These are phyloP conservation scores for Zopfia rhizophila DNA, from an alignment of 2,329 filamentous ascomycete genomes.

Conservation along the genomic window DNA sequence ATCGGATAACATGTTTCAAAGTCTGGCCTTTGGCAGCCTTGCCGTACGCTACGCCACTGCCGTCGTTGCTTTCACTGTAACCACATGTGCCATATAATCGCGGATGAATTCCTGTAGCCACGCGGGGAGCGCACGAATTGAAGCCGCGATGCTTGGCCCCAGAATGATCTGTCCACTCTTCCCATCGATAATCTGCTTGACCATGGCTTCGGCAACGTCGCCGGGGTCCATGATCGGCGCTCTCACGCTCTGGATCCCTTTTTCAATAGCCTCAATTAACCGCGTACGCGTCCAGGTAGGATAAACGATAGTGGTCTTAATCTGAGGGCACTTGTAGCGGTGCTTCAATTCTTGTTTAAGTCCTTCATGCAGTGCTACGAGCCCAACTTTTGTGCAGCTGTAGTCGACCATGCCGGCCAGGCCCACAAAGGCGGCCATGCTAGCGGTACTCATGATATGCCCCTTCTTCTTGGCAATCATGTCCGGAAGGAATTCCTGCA, in stretches of 20 bases:
- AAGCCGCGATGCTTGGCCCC: slow-evolving; percentile 37
- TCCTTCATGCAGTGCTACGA: slow-evolving; percentile 47
- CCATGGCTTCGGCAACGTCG: slow-evolving; percentile 55
- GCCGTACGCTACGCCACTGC: slow-evolving; percentile 21
- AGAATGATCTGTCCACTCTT: slow-evolving; percentile 56
- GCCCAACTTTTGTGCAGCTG: slow-evolving; percentile 45
- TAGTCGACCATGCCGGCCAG: slow-evolving; percentile 48
- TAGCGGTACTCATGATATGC: slow-evolving; percentile 49
- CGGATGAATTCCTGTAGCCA: slow-evolving; percentile 49
- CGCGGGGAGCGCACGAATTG: slow-evolving; percentile 40
- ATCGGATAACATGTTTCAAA: slow-evolving; percentile 16
- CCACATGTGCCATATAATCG: slow-evolving; percentile 40
- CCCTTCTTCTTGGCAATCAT: slow-evolving; percentile 51
- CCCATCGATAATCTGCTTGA: slow-evolving; percentile 55
- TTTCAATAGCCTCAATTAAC: slow-evolving; percentile 46
- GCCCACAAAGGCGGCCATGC: slow-evolving; percentile 46
- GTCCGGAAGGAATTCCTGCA: slow-evolving; percentile 50
- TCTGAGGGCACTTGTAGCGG: slow-evolving; percentile 54
- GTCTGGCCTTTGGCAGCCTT: slow-evolving; percentile 9
- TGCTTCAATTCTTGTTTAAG: slow-evolving; percentile 54
- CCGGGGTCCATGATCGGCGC: slow-evolving; percentile 51
- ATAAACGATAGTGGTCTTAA: slow-evolving; percentile 56
- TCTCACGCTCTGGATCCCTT: slow-evolving; percentile 43
- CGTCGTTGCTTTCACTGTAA: slow-evolving; percentile 39
- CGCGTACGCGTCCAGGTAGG: slow-evolving; percentile 55